phyloP scores from a whole-genome alignment of 176 grass and related monocot species.

The Oryza brachyantha region DNA sequence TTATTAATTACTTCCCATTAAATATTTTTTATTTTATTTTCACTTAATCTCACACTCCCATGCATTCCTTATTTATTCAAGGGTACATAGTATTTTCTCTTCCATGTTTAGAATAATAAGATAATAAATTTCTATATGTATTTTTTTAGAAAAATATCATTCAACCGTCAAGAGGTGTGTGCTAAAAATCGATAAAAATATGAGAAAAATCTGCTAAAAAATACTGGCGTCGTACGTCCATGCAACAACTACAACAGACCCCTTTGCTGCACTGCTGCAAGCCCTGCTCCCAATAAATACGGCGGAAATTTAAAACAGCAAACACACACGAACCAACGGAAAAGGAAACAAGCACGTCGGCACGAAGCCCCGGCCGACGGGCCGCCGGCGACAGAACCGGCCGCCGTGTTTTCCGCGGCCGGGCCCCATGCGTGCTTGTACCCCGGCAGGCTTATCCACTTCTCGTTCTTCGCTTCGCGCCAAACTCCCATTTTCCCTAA shows the following conservation, averaged over 20 bases:
- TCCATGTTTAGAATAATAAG: no score
- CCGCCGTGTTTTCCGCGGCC: not conserved
- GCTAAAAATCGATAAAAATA: no score
- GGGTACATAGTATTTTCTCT: no score
- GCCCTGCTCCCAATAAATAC: not conserved
- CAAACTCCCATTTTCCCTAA: not conserved
- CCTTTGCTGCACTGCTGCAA: not conserved
- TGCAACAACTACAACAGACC: not conserved
- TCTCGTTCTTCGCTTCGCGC: not conserved
- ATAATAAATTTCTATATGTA: no score
- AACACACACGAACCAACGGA: not conserved
- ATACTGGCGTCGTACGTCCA: not conserved
- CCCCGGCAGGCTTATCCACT: not conserved
- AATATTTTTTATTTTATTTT: no score
- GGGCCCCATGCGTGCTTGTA: not conserved
- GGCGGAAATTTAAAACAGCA: not conserved
- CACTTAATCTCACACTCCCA: no score
- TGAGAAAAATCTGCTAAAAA: no score
- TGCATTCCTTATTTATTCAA: no score
- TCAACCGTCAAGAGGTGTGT: no score
- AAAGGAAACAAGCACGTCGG: not conserved
- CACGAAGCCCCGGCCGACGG: not conserved
- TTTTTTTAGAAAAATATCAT: no score
- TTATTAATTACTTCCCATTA: no score
- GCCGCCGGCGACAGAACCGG: not conserved